Evolutionary conservation across 257 asterid species (phyloP).

Genomic region (Handroanthus guayacan): DNA sequence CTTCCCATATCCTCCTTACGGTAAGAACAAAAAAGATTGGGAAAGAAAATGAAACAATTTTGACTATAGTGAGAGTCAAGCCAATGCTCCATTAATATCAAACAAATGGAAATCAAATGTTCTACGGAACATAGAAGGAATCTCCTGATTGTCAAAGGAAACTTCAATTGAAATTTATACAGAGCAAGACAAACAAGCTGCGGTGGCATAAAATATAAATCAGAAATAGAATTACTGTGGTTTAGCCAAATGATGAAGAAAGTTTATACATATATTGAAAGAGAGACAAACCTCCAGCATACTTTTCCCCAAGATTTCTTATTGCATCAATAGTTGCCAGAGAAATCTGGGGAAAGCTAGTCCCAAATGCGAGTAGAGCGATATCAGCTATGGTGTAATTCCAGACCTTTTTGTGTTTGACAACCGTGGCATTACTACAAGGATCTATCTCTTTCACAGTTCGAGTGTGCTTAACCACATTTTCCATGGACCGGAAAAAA

Average conservation of each 20-base stretch:
- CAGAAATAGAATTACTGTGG: not conserved
- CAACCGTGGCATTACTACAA: conserved; percentile 50
- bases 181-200: not conserved
- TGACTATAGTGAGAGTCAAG: conserved; percentile 9
- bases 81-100: not conserved
- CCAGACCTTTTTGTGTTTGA: conserved; percentile 76
- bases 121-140: not conserved
- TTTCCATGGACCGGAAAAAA: conserved; percentile 88
- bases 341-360: conserved; percentile 96
- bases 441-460: conserved; percentile 68
- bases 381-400: conserved; percentile 84
- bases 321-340: conserved; percentile 93
- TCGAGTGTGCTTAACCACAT: conserved; percentile 79
- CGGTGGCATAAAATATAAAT: not conserved
- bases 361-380: conserved; percentile 85
- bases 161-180: not conserved
- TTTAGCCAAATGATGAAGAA: not conserved
- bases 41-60: not conserved
- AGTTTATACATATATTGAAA: not conserved
- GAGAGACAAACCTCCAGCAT: conserved; percentile 83
- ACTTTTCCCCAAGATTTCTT: conserved; percentile 66
- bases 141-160: not conserved
- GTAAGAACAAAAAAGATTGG: too few relatives aligned
- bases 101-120: not conserved
- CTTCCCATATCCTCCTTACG: too few relatives aligned